phyloP scores from a whole-genome alignment of 257 asterid genomes.

The Penstemon barbatus region DNA sequence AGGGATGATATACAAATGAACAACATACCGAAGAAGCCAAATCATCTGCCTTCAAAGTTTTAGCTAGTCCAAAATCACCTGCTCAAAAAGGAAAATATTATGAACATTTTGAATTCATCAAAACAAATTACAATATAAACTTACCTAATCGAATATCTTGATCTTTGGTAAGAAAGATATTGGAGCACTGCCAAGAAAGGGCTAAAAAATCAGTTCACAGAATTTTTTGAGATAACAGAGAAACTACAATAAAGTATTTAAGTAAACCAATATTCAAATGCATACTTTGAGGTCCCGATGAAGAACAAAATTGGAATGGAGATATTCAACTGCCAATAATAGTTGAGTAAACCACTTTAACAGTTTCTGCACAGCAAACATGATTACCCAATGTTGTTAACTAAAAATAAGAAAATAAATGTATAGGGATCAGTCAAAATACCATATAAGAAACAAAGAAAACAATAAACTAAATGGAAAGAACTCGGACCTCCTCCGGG shows the following conservation, averaged over 20 bases:
- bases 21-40: slow-evolving; percentile 95
- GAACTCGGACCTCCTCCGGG: slow-evolving; percentile 83
- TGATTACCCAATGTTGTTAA: slow-evolving; percentile 17
- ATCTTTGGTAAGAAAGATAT: slow-evolving; percentile 94
- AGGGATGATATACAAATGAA: slow-evolving; percentile 22
- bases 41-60: slow-evolving; percentile 95
- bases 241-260: slow-evolving; percentile 15
- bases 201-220: slow-evolving; percentile 25
- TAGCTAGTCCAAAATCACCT: slow-evolving; percentile 99
- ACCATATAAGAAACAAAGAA: not conserved
- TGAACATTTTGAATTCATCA: slow-evolving; percentile 17
- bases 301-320: slow-evolving; percentile 89
- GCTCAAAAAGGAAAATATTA: slow-evolving; percentile 26
- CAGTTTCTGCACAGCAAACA: slow-evolving; percentile 60
- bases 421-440: not conserved
- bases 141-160: slow-evolving; percentile 91
- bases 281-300: slow-evolving; percentile 95
- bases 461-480: slow-evolving; percentile 13
- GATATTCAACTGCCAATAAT: slow-evolving; percentile 88
- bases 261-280: slow-evolving; percentile 10
- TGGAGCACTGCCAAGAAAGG: slow-evolving; percentile 78
- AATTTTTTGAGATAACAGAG: slow-evolving; percentile 21
- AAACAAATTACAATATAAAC: slow-evolving; percentile 27
- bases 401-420: not conserved
- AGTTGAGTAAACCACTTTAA: slow-evolving; percentile 95